These are phyloP conservation scores for Globisporangium iwayamae DNA, from an alignment of 352 stramenopile genomes.

Conservation along the genomic window DNA sequence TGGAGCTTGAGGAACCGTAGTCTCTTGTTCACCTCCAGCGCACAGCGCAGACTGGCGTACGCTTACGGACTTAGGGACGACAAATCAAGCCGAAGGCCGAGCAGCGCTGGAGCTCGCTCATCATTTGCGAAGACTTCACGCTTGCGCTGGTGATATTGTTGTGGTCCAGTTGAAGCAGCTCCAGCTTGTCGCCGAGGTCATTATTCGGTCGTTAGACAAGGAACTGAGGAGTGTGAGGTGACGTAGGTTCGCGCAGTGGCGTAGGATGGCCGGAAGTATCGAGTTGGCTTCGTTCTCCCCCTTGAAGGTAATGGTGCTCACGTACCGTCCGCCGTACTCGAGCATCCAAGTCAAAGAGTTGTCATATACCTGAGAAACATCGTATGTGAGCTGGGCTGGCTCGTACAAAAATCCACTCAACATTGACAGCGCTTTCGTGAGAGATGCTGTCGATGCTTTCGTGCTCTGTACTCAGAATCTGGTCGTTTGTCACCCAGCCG, in stretches of 20 bases:
- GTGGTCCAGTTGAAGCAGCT: not conserved
- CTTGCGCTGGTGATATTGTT: not conserved
- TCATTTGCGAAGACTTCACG: not conserved
- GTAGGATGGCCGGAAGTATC: not conserved
- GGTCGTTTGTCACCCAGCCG: constrained; percentile 1
- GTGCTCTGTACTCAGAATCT: not conserved
- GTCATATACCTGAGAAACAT: no score
- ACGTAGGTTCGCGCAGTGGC: not conserved
- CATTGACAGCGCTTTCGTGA: not conserved
- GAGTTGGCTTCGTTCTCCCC: not conserved
- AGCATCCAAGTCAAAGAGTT: not conserved
- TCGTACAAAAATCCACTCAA: not conserved
- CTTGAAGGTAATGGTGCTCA: not conserved
- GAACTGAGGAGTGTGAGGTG: not conserved
- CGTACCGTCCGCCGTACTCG: not conserved
- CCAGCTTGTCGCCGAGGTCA: not conserved
- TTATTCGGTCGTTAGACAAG: not conserved
- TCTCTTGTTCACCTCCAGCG: not conserved
- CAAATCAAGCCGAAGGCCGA: not conserved
- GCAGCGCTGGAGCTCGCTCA: not conserved
- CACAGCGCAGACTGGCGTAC: not conserved
- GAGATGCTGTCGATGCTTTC: not conserved
- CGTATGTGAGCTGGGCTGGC: not conserved
- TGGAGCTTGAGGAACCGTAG: not conserved
- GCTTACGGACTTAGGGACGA: not conserved